These are phyloP conservation scores for Coccomyxa sp. DNA, from an alignment of 139 green algal species.

Conservation along the genomic window DNA sequence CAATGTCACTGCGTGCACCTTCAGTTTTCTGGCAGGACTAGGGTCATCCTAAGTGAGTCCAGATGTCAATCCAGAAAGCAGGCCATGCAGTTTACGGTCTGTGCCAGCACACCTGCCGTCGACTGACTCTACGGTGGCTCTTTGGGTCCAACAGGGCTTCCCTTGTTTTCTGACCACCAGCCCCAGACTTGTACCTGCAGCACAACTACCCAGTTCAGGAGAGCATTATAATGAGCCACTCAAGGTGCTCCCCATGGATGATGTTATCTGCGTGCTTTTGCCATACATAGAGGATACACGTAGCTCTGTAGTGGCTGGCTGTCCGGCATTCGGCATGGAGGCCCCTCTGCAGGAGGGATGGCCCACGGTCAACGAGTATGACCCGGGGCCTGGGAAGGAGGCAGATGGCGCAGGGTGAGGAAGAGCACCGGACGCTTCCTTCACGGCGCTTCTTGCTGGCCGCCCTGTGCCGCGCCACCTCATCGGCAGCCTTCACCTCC, in stretches of 20 bases:
- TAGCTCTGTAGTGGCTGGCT: too few relatives aligned
- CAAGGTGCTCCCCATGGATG: too few relatives aligned
- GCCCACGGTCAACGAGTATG: too few relatives aligned
- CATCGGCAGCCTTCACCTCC: constrained; percentile 55
- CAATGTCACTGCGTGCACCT: background rate
- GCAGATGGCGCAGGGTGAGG: too few relatives aligned
- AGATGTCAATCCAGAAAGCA: background rate
- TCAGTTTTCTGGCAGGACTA: background rate
- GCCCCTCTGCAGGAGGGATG: too few relatives aligned
- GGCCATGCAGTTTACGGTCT: background rate
- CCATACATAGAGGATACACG: too few relatives aligned
- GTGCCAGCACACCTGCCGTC: constrained; percentile 24
- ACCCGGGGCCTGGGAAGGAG: too few relatives aligned
- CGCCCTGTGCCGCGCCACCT: constrained; percentile 11
- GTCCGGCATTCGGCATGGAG: too few relatives aligned
- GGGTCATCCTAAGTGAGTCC: background rate
- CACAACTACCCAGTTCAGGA: too few relatives aligned
- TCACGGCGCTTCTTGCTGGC: constrained; percentile 44
- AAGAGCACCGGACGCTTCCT: constrained; percentile 37
- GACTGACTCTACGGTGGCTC: constrained; percentile 52
- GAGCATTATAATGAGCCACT: too few relatives aligned
- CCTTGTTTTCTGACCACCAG: constrained; percentile 52
- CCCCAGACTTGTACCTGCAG: constrained; percentile 53
- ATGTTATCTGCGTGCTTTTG: too few relatives aligned
- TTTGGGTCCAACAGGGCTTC: constrained; percentile 77